These are phyloP conservation scores for Apiotrichum brassicae DNA, from an alignment of 1,284 basidiomycete genomes.

Conservation along the genomic window DNA sequence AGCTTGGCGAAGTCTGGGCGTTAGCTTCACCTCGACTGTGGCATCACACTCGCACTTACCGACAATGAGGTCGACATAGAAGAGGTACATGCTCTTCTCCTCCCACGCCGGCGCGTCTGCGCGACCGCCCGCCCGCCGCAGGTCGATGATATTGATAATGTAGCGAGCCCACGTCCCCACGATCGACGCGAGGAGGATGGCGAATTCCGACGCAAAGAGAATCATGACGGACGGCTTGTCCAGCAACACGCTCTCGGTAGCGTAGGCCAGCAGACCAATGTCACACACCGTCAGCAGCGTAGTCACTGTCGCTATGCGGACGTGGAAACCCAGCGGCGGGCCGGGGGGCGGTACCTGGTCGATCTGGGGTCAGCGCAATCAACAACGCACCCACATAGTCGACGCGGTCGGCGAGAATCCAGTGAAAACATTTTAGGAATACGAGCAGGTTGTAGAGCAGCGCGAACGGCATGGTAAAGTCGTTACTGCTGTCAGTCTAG, in stretches of 20 bases:
- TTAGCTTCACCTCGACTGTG: constrained; percentile 5
- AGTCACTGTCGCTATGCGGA: constrained; percentile 60
- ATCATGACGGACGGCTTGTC: constrained; percentile 73
- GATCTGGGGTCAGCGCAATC: constrained; percentile 58
- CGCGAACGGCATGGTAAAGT: constrained; percentile 85
- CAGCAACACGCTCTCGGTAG: constrained; percentile 28
- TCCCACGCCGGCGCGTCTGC: constrained; percentile 92
- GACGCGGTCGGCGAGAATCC: constrained; percentile 88
- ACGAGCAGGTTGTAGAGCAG: constrained; percentile 87
- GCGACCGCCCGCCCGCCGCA: constrained; percentile 71
- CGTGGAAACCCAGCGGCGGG: constrained; percentile 72
- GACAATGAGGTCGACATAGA: constrained; percentile 89
- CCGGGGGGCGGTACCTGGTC: constrained; percentile 88
- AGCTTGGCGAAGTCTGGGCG: constrained; percentile 82
- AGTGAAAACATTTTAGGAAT: constrained; percentile 96
- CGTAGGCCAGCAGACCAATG: constrained; percentile 32
- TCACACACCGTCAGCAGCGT: constrained; percentile 35
- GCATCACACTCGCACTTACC: too few species aligned
- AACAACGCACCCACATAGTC: constrained; percentile 67
- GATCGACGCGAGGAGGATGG: constrained; percentile 72
- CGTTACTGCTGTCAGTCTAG: constrained; percentile 50
- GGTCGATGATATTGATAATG: constrained; percentile 72
- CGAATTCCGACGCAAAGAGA: constrained; percentile 92
- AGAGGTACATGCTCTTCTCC: constrained; percentile 93
- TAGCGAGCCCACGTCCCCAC: constrained; percentile 78